phyloP scores from a whole-genome alignment of 78 protist genomes.

The Guillardia theta region DNA sequence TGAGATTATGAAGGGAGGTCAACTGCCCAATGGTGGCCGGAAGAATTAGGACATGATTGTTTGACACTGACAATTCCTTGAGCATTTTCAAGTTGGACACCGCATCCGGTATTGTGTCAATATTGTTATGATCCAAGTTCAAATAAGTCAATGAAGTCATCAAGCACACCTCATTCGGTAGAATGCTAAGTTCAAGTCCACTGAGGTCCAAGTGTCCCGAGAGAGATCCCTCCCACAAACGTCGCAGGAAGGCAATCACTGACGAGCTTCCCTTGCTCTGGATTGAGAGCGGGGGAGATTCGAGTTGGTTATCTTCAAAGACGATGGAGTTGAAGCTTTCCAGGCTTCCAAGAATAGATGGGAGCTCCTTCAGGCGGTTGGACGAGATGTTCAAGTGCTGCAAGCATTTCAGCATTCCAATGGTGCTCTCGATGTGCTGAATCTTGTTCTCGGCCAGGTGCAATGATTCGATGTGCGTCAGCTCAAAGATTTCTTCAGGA shows the following conservation, averaged over 20 bases:
- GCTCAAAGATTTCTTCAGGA: not conserved
- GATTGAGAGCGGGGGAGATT: not conserved
- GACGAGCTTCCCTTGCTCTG: not conserved
- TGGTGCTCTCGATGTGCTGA: not conserved
- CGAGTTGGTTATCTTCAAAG: not conserved
- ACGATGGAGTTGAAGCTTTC: not conserved
- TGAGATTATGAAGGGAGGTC: not conserved
- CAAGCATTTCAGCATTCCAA: not conserved
- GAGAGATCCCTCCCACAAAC: not conserved
- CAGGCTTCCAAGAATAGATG: not conserved
- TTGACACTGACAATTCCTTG: not conserved
- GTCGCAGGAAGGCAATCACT: not conserved
- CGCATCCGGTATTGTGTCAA: not conserved
- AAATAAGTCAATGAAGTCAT: constrained; percentile 14
- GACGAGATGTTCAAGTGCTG: not conserved
- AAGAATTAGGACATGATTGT: not conserved
- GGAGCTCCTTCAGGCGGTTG: not conserved
- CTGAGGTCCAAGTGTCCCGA: not conserved
- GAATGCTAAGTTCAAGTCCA: not conserved
- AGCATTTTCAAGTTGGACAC: not conserved
- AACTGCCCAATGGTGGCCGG: not conserved
- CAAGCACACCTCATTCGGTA: not conserved
- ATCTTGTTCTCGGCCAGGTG: not conserved
- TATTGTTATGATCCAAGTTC: constrained; percentile 12
- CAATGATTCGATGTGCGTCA: not conserved